Conservation (phyloP, 1,139 yeast species). For the Kurtzmaniella quercitrusa region DNA sequence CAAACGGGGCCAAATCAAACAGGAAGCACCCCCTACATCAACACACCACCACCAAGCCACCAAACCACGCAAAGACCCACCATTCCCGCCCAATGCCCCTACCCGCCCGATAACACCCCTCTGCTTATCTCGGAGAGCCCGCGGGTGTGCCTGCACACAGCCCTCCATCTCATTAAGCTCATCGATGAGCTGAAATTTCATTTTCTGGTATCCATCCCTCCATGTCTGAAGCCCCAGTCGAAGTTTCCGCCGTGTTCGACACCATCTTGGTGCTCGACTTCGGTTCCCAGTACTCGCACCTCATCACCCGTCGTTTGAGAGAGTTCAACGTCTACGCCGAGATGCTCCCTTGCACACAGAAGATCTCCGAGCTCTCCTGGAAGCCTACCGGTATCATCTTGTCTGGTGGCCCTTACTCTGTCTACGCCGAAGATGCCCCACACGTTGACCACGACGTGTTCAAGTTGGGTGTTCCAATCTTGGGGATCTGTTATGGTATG, state of each 20-base stretch:
- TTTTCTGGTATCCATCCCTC: neutral
- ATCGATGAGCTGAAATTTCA: neutral
- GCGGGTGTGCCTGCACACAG: neutral
- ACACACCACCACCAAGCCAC: too few relatives aligned
- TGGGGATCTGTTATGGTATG: constrained; percentile 99
- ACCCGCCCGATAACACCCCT: neutral
- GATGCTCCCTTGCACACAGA: constrained; percentile 98
- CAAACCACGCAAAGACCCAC: too few relatives aligned
- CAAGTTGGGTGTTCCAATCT: constrained; percentile 85
- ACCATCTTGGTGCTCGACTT: constrained; percentile 96
- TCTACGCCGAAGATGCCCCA: constrained; percentile 91
- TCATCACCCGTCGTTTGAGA: constrained; percentile 95
- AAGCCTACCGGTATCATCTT: constrained; percentile 94
- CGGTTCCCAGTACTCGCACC: constrained; percentile 97
- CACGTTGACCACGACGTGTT: constrained; percentile 95
- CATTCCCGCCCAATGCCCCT: too few relatives aligned
- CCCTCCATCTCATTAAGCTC: neutral
- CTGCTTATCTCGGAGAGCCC: neutral
- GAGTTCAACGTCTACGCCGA: constrained; percentile 98
- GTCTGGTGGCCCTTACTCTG: constrained; percentile 98
- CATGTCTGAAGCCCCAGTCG: constrained; percentile 36
- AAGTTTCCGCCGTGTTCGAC: constrained; percentile 84
- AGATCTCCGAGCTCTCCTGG: constrained; percentile 86
- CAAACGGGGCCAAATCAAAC: too few relatives aligned
- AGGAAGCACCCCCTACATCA: too few relatives aligned